Evolutionary conservation across 73 alveolate species (phyloP), one percentile per base, ranked within the genome.

Genomic region (Paramecium bursaria): DNA sequence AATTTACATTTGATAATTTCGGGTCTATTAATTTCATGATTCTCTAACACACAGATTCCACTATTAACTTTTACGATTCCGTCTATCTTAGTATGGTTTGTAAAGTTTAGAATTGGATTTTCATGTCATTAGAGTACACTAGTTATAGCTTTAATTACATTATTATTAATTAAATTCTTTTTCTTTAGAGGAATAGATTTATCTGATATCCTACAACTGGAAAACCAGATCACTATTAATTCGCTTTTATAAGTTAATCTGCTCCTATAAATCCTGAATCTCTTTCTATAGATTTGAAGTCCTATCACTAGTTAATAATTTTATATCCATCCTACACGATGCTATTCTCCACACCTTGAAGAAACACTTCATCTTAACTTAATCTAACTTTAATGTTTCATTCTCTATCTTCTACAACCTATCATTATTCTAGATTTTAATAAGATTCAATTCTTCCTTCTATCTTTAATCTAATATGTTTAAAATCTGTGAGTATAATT

Each of bases 1-100:
- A 48, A 6, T n/a, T n/a, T 67, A 67, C 82, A 35, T 17, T 35
- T 25, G 53, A 42, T 19, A 67, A 67, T 35, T 26, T 31, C 1
- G 53, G 19, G 44, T 67, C 82, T 6, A 67, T 67, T 42, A 67
- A 19, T 67, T 47, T 67, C 9, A 67, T n/a, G 14, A 67, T 67
- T 42, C 44, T 67, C 10, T 17, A 9, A 42, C 35, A 33, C 15
- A 31, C 33, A 7, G 57, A 67, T 14, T 67, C 22, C 1, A 42
- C 26, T 3, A 67, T 11, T 35, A 4, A 0, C 23, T 67, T 25
- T 21, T 31, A 42, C 9, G 14, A 21, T 39, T 67, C 54, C n/a
- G 22, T 67, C 44, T 67, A 1, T 0, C 35, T 6, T 67, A 67
- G 21, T 35, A 9, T 4, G 33, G 17, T 23, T 3, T 67, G 44